phyloP scores from a whole-genome alignment of 2,329 filamentous ascomycete genomes.

The Scleromitrula shiraiana region DNA sequence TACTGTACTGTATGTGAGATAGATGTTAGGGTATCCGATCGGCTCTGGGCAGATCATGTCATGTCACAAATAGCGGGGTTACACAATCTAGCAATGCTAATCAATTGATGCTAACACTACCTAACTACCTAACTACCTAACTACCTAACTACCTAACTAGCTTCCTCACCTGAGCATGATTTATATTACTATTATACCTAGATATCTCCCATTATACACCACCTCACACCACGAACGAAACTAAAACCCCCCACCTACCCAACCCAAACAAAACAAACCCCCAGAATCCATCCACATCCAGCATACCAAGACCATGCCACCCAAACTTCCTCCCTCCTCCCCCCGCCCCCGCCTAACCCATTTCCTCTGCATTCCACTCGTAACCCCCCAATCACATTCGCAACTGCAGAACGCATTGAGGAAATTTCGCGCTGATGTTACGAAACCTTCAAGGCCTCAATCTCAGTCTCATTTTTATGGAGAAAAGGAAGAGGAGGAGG shows the following conservation, averaged over 20 bases:
- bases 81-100: too few species aligned
- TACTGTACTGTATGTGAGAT: too few species aligned
- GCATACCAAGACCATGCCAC: conserved; percentile 12
- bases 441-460: background rate
- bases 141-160: too few species aligned
- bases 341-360: conserved; percentile 50
- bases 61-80: too few species aligned
- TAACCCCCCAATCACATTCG: conserved; percentile 49
- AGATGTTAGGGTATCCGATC: too few species aligned
- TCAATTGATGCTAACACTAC: too few species aligned
- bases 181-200: too few species aligned
- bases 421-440: background rate
- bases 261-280: background rate
- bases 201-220: background rate
- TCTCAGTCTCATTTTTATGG: too few species aligned
- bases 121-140: too few species aligned
- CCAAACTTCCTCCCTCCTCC: conserved; percentile 27
- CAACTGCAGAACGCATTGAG: conserved; percentile 53
- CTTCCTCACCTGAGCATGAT: too few species aligned
- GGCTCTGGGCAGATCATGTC: too few species aligned
- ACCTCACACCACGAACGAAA: background rate
- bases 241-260: background rate
- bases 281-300: background rate
- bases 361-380: conserved; percentile 69
- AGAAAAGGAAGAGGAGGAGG: background rate